Conservation (phyloP, 225 moss, liverwort and hornwort genomes). For the Pseudoscleropodium purum region DNA sequence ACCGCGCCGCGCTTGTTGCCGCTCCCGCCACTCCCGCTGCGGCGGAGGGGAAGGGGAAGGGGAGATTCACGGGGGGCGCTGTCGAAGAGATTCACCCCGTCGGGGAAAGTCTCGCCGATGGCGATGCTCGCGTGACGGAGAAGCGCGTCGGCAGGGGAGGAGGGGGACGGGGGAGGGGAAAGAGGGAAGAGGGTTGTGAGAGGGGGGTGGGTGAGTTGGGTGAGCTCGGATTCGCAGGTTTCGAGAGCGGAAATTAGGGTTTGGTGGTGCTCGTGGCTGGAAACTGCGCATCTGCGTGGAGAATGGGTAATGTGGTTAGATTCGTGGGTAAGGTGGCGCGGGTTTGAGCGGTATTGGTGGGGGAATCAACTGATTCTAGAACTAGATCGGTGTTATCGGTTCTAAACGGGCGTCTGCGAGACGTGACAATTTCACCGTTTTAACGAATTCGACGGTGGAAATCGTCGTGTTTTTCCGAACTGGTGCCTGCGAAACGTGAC, state of each 20-base stretch:
- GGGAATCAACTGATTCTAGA: neutral
- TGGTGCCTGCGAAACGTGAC: neutral
- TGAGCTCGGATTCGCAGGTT: constrained; percentile 33
- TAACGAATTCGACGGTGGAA: neutral
- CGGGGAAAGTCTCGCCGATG: constrained; percentile 2
- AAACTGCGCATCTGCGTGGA: neutral
- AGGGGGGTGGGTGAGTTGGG: constrained; percentile 4
- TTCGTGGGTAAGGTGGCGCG: neutral
- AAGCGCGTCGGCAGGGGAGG: neutral
- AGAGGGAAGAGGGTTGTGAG: neutral
- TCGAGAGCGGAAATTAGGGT: constrained; percentile 15
- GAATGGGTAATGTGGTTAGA: neutral
- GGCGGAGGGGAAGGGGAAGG: neutral
- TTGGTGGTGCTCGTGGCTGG: neutral
- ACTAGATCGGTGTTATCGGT: neutral
- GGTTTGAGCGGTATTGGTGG: neutral
- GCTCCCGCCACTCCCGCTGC: neutral
- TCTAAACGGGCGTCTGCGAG: neutral
- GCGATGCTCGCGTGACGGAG: constrained; percentile 17
- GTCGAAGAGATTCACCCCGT: neutral
- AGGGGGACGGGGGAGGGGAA: neutral
- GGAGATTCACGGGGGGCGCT: neutral
- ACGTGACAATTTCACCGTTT: neutral
- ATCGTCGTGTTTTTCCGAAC: neutral
- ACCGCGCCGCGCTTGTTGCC: neutral